Percentiles rank a stretch among this genome's conserved stretches.
phyloP scores from a whole-genome alignment of 768 basidiomycete genomes.

The Amanita pseudoporphyria region DNA sequence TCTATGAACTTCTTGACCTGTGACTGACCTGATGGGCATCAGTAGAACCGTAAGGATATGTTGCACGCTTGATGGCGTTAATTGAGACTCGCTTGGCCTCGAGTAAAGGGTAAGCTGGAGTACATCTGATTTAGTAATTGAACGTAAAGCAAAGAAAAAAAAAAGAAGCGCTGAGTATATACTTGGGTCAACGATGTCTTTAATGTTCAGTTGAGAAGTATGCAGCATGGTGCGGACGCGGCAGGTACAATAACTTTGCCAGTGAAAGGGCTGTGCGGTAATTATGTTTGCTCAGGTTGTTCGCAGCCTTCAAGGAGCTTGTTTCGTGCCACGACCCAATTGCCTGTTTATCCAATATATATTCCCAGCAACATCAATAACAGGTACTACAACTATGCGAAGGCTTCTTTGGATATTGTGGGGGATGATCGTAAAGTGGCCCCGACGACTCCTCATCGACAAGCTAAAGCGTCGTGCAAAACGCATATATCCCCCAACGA shows the following conservation, averaged over 20 bases:
- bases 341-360: neutral
- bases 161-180: constrained; percentile 1
- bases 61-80: constrained; percentile 11
- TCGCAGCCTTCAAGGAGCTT: neutral
- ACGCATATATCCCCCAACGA: constrained; percentile 1
- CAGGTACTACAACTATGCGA: neutral
- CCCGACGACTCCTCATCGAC: neutral
- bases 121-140: neutral
- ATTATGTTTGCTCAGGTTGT: neutral
- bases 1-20: neutral
- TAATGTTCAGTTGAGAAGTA: constrained; percentile 7
- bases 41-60: constrained; percentile 13
- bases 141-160: neutral
- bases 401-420: constrained; percentile 1
- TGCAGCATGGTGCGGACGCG: neutral
- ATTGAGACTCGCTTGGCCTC: constrained; percentile 14
- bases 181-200: constrained; percentile 13
- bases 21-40: constrained; percentile 12
- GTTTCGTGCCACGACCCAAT: neutral
- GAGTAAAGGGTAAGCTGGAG: constrained; percentile 13
- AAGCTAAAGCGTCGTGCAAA: constrained; percentile 1
- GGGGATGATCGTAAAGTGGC: neutral
- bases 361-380: neutral
- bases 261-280: neutral
- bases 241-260: neutral